Conservation (phyloP, 352 stramenopile genomes). For the Phytophthora citrophthora region DNA sequence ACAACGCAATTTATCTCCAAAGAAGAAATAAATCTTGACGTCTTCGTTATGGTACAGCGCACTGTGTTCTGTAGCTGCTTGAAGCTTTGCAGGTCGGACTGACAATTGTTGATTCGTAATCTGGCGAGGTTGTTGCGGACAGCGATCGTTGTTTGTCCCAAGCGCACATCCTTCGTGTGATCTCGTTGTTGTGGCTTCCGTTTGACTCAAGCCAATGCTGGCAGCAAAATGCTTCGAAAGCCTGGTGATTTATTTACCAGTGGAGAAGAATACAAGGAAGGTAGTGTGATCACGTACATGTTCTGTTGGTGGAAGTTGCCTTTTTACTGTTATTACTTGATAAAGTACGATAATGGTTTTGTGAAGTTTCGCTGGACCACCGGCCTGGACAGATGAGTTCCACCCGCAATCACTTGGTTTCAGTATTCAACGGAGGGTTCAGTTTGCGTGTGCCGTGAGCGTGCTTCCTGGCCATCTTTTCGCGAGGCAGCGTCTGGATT, state of each 20-base stretch:
- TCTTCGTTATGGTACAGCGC: neutral
- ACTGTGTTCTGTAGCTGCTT: no score
- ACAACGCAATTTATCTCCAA: constrained; percentile 39
- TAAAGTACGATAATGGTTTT: constrained; percentile 13
- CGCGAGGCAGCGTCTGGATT: constrained; percentile 25
- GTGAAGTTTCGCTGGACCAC: constrained; percentile 1
- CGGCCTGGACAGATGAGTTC: constrained; percentile 10
- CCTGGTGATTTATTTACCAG: neutral
- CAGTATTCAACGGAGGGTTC: constrained; percentile 15
- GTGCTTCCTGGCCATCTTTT: constrained; percentile 18
- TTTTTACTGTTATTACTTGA: constrained; percentile 6
- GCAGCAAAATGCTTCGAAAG: neutral
- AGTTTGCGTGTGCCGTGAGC: constrained; percentile 18
- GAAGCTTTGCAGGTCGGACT: no score
- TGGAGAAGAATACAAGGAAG: neutral
- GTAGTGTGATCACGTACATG: no score
- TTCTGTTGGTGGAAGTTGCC: constrained; percentile 3
- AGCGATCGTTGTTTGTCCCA: constrained; percentile 5
- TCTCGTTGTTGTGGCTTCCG: neutral
- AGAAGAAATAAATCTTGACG: constrained; percentile 46
- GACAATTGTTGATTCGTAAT: constrained; percentile 14
- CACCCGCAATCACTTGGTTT: constrained; percentile 9
- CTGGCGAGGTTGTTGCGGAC: neutral
- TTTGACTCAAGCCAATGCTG: constrained; percentile 1
- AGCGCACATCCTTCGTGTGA: constrained; percentile 9